Percentiles rank a stretch among this genome's conserved stretches.
Evolutionary conservation across 2,329 filamentous ascomycete genomes (phyloP).

Genomic region (Botryotinia globosa): DNA sequence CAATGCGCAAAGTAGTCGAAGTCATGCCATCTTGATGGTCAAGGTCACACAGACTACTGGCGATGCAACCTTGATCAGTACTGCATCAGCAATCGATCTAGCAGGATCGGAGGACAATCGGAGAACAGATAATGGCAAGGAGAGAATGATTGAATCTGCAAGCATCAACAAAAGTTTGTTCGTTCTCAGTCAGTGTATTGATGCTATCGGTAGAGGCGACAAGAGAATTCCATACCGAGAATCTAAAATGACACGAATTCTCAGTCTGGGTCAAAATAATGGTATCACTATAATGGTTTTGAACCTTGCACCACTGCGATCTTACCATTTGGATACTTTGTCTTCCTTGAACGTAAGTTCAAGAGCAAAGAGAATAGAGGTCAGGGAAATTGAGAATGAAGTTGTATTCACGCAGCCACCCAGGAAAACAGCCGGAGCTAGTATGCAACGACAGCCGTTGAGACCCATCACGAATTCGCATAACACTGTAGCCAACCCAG

Average conservation of each 20-base stretch:
- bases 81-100: conserved; percentile 88
- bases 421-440: conserved; percentile 48
- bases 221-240: conserved; percentile 87
- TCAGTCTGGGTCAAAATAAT: conserved; percentile 90
- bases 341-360: conserved; percentile 95
- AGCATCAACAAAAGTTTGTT: conserved; percentile 98
- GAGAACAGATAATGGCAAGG: conserved; percentile 88
- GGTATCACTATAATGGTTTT: conserved; percentile 96
- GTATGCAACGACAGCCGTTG: conserved; percentile 68
- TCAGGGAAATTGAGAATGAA: conserved; percentile 93
- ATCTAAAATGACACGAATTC: conserved; percentile 90
- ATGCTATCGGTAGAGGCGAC: conserved; percentile 77
- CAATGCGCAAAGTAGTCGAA: conserved; percentile 85
- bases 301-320: conserved; percentile 85
- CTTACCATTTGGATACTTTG: conserved; percentile 89
- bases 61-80: conserved; percentile 69
- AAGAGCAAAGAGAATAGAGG: conserved; percentile 91
- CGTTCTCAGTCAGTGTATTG: conserved; percentile 90
- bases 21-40: conserved; percentile 86
- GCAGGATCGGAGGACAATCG: conserved; percentile 95
- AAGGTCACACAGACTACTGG: conserved; percentile 77
- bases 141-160: conserved; percentile 88
- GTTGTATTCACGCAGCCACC: conserved; percentile 78
- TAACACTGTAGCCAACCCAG: conserved; percentile 64
- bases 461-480: conserved; percentile 72